Base-by-base conservation (phyloP, 2,329 filamentous ascomycete genomes). In the Epicoccum nigrum region DNA sequence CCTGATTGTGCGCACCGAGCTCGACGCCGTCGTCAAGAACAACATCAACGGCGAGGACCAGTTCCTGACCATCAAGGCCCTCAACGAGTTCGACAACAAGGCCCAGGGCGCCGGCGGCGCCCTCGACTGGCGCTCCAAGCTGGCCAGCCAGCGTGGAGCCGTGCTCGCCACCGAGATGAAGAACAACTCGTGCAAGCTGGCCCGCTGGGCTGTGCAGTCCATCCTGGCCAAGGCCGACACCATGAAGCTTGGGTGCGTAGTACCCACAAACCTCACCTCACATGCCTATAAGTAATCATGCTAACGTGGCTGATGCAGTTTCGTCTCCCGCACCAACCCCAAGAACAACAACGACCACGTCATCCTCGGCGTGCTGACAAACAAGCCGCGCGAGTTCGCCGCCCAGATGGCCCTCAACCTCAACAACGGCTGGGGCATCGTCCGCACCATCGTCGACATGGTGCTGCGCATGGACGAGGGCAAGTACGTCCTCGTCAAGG, bases 101-200 rank as follows among this genome's bases (percentile, higher is more conserved):
- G 94, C 94, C 19, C 92, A 95, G 74, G 94, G 94, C 65, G 90
- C 90, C 62, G 94, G 94, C 63, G 92, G 93, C 60, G 94, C 94
- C 47, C 83, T 99, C 44, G 94, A 99, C 83, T 99, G 94, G 94
- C 85, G 94, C 74, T 88, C 87, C 63, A 99, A 99, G 84, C 85
- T 99, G 54, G 89, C 90, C 59, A 91, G 87, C 66, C 92, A 97
- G 81, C 89, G 94, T 69, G 94, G 94, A 86, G 94, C 94, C 50
- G 93, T 99, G 34, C 89, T 99, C 20, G 94, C 94, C 16, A 99
- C 94, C 11, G 94, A 99, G 81, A 99, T 99, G 94, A 99, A 99
- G 90, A 99, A 99, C 86, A 99, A 99, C 85, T 92, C 87, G 72
- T 96, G 91, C 88, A 99, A 99, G 83, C 87, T 99, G 58, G 94